Percentiles rank a stretch among this genome's conserved stretches.
phyloP scores from a whole-genome alignment of 1,284 basidiomycete species.

The Ceratorhiza oryzae-sativae region DNA sequence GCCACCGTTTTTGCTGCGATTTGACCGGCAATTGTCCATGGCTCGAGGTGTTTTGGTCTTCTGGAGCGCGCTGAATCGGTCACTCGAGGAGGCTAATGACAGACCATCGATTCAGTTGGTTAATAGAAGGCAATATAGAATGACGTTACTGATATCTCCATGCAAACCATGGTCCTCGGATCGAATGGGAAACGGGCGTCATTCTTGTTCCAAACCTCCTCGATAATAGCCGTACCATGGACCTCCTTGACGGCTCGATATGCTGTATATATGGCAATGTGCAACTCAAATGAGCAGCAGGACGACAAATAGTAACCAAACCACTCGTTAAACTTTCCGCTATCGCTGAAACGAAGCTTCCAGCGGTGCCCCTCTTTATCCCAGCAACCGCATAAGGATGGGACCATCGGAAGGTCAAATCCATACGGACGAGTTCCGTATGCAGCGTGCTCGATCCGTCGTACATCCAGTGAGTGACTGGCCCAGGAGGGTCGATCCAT shows the following conservation, averaged over 20 bases:
- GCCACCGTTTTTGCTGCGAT: no score
- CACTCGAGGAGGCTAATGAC: not conserved
- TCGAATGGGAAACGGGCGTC: not conserved
- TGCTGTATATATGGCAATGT: slow-evolving; percentile 10
- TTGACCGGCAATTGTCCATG: slow-evolving; percentile 7
- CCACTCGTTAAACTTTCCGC: not conserved
- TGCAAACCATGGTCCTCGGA: not conserved
- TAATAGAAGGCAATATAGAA: not conserved
- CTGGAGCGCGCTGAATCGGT: not conserved
- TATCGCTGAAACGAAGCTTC: not conserved
- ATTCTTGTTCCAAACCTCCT: slow-evolving; percentile 3
- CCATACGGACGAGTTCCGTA: not conserved
- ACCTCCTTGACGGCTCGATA: not conserved
- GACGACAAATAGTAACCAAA: not conserved
- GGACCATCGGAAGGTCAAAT: not conserved
- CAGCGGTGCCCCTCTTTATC: not conserved
- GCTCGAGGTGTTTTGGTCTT: not conserved
- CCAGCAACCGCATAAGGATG: slow-evolving; percentile 27
- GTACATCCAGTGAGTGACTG: not conserved
- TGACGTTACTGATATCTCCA: not conserved
- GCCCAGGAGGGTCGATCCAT: not conserved
- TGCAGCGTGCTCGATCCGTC: not conserved
- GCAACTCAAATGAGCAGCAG: slow-evolving; percentile 12
- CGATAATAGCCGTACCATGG: slow-evolving; percentile 18
- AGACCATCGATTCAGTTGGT: not conserved